These are phyloP conservation scores for Tricholoma bakamatsutake DNA, from an alignment of 768 basidiomycete genomes.

Conservation along the genomic window DNA sequence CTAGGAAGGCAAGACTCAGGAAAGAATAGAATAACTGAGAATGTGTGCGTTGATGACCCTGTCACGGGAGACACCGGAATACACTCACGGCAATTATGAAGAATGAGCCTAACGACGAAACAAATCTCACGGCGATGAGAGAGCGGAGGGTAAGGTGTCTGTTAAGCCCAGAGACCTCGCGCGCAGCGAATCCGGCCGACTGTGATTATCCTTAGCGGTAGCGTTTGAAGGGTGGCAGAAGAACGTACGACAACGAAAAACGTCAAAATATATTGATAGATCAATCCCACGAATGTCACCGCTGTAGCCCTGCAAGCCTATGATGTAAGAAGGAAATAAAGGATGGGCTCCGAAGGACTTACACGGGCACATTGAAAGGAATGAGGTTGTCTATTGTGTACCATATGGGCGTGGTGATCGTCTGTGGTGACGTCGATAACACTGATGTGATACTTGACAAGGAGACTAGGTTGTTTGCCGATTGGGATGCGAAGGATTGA, in stretches of 20 bases:
- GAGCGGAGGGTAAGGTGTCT: slow-evolving; percentile 21
- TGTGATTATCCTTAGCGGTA: slow-evolving; percentile 6
- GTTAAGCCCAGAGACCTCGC: slow-evolving; percentile 25
- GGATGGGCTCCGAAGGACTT: slow-evolving; percentile 18
- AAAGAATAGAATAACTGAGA: slow-evolving; percentile 49
- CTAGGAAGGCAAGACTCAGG: slow-evolving; percentile 52
- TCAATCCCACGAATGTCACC: slow-evolving; percentile 50
- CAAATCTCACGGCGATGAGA: slow-evolving; percentile 26
- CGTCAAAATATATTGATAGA: slow-evolving; percentile 44
- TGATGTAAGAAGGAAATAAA: not conserved
- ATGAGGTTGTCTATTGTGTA: slow-evolving; percentile 45
- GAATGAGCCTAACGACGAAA: slow-evolving; percentile 24
- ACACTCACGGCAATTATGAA: slow-evolving; percentile 32
- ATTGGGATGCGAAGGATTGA: slow-evolving; percentile 20
- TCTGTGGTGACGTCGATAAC: slow-evolving; percentile 42
- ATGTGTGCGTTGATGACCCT: not conserved
- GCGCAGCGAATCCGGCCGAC: slow-evolving; percentile 27
- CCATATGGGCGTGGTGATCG: slow-evolving; percentile 41
- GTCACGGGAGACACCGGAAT: not conserved
- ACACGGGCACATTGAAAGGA: slow-evolving; percentile 61
- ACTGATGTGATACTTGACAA: slow-evolving; percentile 22
- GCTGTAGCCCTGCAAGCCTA: slow-evolving; percentile 41
- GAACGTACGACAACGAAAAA: slow-evolving; percentile 34
- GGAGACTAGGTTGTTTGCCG: slow-evolving; percentile 15
- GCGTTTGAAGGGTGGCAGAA: not conserved